Conservation (phyloP, 2,329 filamentous ascomycete genomes). For the Scolecobasidium constrictum region DNA sequence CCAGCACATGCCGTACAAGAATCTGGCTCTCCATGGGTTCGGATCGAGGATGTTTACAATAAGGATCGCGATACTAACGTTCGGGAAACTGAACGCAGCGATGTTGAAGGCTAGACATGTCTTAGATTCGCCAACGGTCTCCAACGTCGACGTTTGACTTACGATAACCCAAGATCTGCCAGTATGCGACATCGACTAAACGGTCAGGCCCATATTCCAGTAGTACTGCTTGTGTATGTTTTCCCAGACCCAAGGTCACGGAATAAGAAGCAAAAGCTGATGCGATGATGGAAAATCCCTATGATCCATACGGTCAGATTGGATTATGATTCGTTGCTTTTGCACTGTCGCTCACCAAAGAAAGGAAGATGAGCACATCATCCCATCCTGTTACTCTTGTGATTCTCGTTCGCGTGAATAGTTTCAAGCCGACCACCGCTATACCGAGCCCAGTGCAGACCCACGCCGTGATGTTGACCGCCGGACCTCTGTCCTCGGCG, state of each 20-base stretch:
- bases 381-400: background rate
- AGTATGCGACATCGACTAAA: slow-evolving; percentile 13
- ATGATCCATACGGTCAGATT: background rate
- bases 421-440: background rate
- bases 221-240: slow-evolving; percentile 18
- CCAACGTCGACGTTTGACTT: slow-evolving; percentile 12
- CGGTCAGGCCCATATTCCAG: slow-evolving; percentile 16
- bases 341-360: background rate
- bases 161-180: slow-evolving; percentile 20
- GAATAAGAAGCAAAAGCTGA: slow-evolving; percentile 17
- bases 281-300: slow-evolving; percentile 19
- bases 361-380: background rate
- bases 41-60: slow-evolving; percentile 18
- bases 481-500: background rate
- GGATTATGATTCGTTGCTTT: background rate
- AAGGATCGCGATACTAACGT: slow-evolving; percentile 20
- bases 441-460: background rate
- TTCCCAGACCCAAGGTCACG: slow-evolving; percentile 16
- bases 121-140: background rate
- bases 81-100: slow-evolving; percentile 20
- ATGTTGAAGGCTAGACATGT: slow-evolving; percentile 13
- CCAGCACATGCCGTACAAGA: slow-evolving; percentile 15
- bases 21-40: slow-evolving; percentile 13
- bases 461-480: background rate
- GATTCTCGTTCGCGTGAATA: background rate